Percentiles rank a stretch among this genome's conserved stretches.
Evolutionary conservation across 495 filamentous ascomycete species (phyloP).

Genomic region (Aspergillus haitiensis): DNA sequence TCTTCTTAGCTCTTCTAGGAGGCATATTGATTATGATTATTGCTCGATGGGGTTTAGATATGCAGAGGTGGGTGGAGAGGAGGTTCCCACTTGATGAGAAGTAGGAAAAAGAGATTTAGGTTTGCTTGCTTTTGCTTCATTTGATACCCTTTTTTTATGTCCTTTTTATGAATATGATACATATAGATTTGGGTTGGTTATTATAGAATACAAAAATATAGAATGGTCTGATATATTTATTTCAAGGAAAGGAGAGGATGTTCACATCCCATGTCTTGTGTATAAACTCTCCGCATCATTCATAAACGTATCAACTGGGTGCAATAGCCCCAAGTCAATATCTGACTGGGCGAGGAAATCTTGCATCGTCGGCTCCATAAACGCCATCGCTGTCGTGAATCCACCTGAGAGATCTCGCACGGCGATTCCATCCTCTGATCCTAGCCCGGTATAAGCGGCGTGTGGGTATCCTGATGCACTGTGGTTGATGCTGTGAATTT

Average conservation of each 20-base stretch:
- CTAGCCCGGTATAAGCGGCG: neutral
- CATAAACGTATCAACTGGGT: constrained; percentile 46
- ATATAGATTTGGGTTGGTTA: neutral
- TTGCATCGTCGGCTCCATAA: constrained; percentile 49
- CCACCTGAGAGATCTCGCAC: constrained; percentile 20
- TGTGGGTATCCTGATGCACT: constrained; percentile 3
- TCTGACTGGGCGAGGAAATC: constrained; percentile 48
- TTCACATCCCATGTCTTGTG: constrained; percentile 36
- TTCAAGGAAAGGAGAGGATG: neutral
- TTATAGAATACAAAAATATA: constrained; percentile 2
- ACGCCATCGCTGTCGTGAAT: constrained; percentile 48
- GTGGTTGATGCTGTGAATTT: neutral
- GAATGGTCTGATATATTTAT: neutral
- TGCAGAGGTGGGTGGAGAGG: constrained; percentile 44
- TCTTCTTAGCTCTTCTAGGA: constrained; percentile 36
- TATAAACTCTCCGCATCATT: constrained; percentile 42
- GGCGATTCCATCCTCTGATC: neutral
- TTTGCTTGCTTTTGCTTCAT: neutral
- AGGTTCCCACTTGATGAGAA: constrained; percentile 28
- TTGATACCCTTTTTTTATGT: neutral
- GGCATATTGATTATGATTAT: constrained; percentile 37
- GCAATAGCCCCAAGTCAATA: constrained; percentile 41
- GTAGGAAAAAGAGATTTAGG: neutral
- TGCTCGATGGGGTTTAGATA: constrained; percentile 43
- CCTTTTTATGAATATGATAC: neutral